Conservation (phyloP, 2,329 filamentous ascomycete genomes). For the Fusarium liriodendri region DNA sequence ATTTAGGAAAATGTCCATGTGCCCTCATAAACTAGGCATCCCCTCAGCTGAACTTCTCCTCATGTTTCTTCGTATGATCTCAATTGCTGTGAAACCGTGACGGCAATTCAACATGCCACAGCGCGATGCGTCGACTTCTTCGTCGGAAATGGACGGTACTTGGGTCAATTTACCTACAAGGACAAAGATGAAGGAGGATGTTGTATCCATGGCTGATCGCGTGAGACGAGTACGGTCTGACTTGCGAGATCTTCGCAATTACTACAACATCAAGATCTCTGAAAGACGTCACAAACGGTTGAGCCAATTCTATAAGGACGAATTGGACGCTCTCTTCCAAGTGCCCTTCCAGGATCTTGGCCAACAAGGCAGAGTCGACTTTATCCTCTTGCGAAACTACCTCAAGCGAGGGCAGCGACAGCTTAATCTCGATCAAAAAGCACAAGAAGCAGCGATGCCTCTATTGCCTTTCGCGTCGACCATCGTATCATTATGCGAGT, state of each 20-base stretch:
- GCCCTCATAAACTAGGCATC: conserved; percentile 14
- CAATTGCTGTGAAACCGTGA: not conserved
- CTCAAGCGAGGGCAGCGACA: conserved; percentile 51
- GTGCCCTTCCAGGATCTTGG: conserved; percentile 43
- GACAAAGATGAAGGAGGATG: not conserved
- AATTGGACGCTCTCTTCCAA: conserved; percentile 49
- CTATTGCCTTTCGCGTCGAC: conserved; percentile 58
- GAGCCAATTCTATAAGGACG: conserved; percentile 53
- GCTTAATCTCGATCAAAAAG: conserved; percentile 53
- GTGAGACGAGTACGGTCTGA: conserved; percentile 59
- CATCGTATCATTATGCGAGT: conserved; percentile 59
- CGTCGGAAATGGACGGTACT: conserved; percentile 15
- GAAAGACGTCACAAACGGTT: conserved; percentile 53
- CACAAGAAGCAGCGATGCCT: conserved; percentile 50
- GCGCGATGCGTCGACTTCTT: not conserved
- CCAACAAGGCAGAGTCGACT: conserved; percentile 61
- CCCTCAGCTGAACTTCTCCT: conserved; percentile 11
- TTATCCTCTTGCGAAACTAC: conserved; percentile 61
- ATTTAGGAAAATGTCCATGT: conserved; percentile 2
- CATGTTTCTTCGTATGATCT: not conserved
- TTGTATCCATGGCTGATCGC: conserved; percentile 53
- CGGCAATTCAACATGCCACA: conserved; percentile 7
- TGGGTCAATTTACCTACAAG: conserved; percentile 12
- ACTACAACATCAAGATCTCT: conserved; percentile 62
- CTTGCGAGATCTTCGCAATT: conserved; percentile 57